Evolutionary conservation across 257 asterid genomes (phyloP).

Genomic region (Catharanthus roseus): DNA sequence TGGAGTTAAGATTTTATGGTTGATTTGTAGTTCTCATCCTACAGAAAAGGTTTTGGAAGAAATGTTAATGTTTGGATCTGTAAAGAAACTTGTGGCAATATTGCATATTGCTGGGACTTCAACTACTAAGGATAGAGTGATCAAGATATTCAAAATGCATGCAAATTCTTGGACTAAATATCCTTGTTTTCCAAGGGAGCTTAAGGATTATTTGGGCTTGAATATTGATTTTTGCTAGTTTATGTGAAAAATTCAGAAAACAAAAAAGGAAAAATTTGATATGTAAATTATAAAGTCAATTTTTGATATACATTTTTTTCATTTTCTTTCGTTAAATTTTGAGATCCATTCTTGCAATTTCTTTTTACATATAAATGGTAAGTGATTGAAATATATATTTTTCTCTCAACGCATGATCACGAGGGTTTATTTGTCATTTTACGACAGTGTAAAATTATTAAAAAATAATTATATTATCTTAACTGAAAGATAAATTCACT

Average conservation of each 20-base stretch:
- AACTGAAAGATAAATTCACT: no score
- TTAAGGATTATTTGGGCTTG: slow-evolving; percentile 51
- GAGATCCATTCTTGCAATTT: not conserved
- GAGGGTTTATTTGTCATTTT: no score
- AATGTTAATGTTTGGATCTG: slow-evolving; percentile 59
- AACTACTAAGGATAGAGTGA: slow-evolving; percentile 49
- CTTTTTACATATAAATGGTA: not conserved
- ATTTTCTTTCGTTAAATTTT: not conserved
- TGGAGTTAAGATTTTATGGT: slow-evolving; percentile 63
- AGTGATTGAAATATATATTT: not conserved
- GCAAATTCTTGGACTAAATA: slow-evolving; percentile 57
- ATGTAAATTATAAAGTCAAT: slow-evolving; percentile 2
- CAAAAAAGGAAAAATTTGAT: not conserved
- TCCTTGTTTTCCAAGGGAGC: slow-evolving; percentile 71
- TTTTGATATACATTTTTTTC: not conserved
- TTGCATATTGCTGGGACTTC: slow-evolving; percentile 44
- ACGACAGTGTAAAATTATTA: no score
- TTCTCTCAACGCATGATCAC: no score
- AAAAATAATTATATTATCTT: no score
- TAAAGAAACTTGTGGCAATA: slow-evolving; percentile 60
- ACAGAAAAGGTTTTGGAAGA: slow-evolving; percentile 75
- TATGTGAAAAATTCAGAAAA: not conserved
- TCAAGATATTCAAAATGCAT: slow-evolving; percentile 60
- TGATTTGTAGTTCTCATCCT: slow-evolving; percentile 55
- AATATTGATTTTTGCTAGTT: slow-evolving; percentile 20